Evolutionary conservation across 2,329 filamentous ascomycete species (phyloP), one percentile per base, ranked within the genome.

Genomic region (Stagonosporopsis vannaccii): DNA sequence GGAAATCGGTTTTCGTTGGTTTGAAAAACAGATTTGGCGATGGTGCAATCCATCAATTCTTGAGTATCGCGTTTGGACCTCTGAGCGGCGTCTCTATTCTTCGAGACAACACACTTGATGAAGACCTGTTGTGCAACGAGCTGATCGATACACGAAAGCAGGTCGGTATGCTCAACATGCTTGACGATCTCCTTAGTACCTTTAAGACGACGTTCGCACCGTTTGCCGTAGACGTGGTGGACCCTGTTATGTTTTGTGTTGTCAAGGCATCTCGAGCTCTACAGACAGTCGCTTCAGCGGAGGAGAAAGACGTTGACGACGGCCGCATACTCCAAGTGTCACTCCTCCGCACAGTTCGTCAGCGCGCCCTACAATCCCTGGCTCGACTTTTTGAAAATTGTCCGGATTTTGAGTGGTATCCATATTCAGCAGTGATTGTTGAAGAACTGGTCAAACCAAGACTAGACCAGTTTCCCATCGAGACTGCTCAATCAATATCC

Each of bases 401-500:
- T 19, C 83, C 86, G 2, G 81, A 83, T 9, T 89, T 89, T 59
- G 82, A 90, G 46, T 96, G 93, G 90, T 81, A 80, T 2, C 79
- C 82, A 1, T 96, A 93, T 72, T 84, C 90, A 33, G 81, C 85
- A 8, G 76, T 84, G 0, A 88, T 98, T 47, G 85, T 95, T 49
- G 79, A 84, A 25, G 88, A 97, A 69, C 79, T 96, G 23, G 82
- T 99, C 41, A 86, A 85, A 47, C 91, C 91, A 17, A 85, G 92
- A 62, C 80, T 98, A 17, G 84, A 89, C 2, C 91, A 90, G 54
- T 85, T 99, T 50, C 86, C 92, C 0, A 81, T 85, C 5, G 95
- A 99, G 78, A 97, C 91, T 39, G 90, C 92, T 0, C 93, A 99
- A 71, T 91, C 92, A 13, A 82, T 97, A 7, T 98, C 95, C 2